Conservation (phyloP, 164 flowering plant genomes). For the Vitis rotundifolia region DNA sequence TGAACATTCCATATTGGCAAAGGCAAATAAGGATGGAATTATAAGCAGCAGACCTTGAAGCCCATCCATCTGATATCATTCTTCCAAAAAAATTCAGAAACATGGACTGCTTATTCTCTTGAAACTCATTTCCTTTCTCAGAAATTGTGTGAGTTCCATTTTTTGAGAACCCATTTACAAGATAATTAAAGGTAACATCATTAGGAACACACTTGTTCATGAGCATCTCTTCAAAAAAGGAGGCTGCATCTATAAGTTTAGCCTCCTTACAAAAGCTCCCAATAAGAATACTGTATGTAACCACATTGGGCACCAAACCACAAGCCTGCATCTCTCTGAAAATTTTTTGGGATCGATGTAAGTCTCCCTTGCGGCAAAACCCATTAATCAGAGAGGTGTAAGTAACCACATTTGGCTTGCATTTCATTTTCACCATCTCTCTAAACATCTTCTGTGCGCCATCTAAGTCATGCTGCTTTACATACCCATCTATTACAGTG, state of each 20-base stretch:
- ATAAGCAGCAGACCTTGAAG: slow-evolving; percentile 47
- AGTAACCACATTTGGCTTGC: slow-evolving; percentile 72
- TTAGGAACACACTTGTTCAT: slow-evolving; percentile 63
- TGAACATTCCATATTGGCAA: slow-evolving; percentile 61
- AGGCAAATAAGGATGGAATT: slow-evolving; percentile 62
- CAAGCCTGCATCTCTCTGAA: slow-evolving; percentile 53
- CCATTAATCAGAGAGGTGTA: slow-evolving; percentile 81
- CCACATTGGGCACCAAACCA: slow-evolving; percentile 69
- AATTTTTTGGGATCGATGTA: slow-evolving; percentile 43
- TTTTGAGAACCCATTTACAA: slow-evolving; percentile 57
- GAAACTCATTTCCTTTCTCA: slow-evolving; percentile 21
- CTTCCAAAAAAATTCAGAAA: slow-evolving; percentile 40
- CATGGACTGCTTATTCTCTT: slow-evolving; percentile 26
- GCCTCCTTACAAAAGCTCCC: slow-evolving; percentile 63
- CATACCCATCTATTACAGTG: slow-evolving; percentile 73
- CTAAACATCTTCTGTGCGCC: slow-evolving; percentile 49
- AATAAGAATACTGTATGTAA: slow-evolving; percentile 71
- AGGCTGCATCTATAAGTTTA: slow-evolving; percentile 55
- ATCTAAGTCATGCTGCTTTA: slow-evolving; percentile 59
- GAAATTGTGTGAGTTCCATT: slow-evolving; percentile 11
- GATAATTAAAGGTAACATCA: slow-evolving; percentile 55
- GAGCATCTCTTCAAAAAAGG: slow-evolving; percentile 72
- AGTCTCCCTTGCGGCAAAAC: slow-evolving; percentile 56
- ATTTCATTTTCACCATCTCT: slow-evolving; percentile 49
- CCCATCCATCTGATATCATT: slow-evolving; percentile 66